These are phyloP conservation scores for Chaetomium globosum DNA, from an alignment of 2,329 filamentous ascomycete species.

Conservation along the genomic window DNA sequence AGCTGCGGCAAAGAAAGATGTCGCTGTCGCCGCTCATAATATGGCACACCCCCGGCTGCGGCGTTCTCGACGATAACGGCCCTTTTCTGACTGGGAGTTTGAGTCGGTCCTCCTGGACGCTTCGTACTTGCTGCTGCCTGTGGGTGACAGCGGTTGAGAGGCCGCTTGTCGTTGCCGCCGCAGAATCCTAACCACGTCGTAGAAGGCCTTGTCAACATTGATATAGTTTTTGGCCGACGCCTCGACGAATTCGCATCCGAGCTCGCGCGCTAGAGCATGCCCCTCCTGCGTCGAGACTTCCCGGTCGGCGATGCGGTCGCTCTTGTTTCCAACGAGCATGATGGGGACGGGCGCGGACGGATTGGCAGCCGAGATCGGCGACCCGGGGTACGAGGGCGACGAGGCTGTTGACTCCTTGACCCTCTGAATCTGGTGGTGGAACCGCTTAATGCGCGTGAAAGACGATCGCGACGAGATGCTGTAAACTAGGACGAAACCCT, in stretches of 20 bases:
- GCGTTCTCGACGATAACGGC: conserved; percentile 39
- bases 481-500: conserved; percentile 97
- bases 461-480: conserved; percentile 97
- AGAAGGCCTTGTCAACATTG: conserved; percentile 98
- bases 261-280: conserved; percentile 82
- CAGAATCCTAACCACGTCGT: conserved; percentile 91
- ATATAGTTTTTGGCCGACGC: conserved; percentile 97
- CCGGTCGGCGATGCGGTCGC: conserved; percentile 90
- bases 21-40: conserved; percentile 43
- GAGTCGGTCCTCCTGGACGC: conserved; percentile 32
- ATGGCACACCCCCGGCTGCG: conserved; percentile 47
- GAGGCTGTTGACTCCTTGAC: conserved; percentile 88
- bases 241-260: conserved; percentile 96
- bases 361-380: conserved; percentile 64
- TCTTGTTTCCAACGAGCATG: conserved; percentile 99
- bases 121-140: conserved; percentile 35
- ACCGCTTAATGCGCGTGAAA: conserved; percentile 90
- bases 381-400: conserved; percentile 76
- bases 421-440: conserved; percentile 94
- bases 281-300: conserved; percentile 97
- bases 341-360: conserved; percentile 77
- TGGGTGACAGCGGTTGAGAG: conserved; percentile 31
- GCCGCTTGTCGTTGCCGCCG: conserved; percentile 56
- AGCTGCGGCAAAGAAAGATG: background rate
- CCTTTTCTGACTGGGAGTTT: conserved; percentile 37